Base-by-base conservation (phyloP, 345 rosid species). In the Hypericum androsaemum region DNA sequence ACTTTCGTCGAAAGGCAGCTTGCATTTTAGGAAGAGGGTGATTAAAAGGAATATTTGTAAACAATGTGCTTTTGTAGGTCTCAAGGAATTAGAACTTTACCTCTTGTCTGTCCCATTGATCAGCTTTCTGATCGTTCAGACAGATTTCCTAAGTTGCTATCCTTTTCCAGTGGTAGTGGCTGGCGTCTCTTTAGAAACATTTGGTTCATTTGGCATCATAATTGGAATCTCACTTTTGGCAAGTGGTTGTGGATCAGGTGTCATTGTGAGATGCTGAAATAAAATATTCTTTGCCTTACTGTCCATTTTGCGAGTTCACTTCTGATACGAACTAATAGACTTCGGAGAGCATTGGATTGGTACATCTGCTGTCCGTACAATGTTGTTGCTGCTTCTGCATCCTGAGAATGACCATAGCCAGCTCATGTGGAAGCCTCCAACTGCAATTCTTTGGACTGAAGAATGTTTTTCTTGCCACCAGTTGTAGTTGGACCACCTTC, bases 71-170 rank as follows among this genome's bases (percentile, higher is more conserved):
- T n/a, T n/a, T n/a, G n/a, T n/a, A n/a, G n/a, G n/a, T n/a, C n/a
- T n/a, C n/a, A n/a, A n/a, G n/a, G n/a, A n/a, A n/a, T n/a, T n/a
- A n/a, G n/a, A n/a, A n/a, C n/a, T n/a, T n/a, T 67, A 85, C 97
- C 94, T 77, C 71, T 77, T 92, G 60, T 92, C 94, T 8, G 86
- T 73, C 42, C 94, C 94, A 71, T 71, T 82, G 43, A 88, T 85
- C 50, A 92, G 74, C 67, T 85, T 88, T 59, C 95, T 95, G 5
- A 92, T 88, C 35, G 79, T 83, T 58, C 84, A 74, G 39, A 92
- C 68, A 36, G 97, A 92, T 74, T 83, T 88, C 66, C 89, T 74
- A 46, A 88, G 74, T 37, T 88, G 86, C 60, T 89, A 81, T 39
- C 80, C 76, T 73, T 78, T 88, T 41, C 84, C 84, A 53, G 53